Conservation (phyloP, 2,329 filamentous ascomycete species). For the Dactylellina parvicollis region DNA sequence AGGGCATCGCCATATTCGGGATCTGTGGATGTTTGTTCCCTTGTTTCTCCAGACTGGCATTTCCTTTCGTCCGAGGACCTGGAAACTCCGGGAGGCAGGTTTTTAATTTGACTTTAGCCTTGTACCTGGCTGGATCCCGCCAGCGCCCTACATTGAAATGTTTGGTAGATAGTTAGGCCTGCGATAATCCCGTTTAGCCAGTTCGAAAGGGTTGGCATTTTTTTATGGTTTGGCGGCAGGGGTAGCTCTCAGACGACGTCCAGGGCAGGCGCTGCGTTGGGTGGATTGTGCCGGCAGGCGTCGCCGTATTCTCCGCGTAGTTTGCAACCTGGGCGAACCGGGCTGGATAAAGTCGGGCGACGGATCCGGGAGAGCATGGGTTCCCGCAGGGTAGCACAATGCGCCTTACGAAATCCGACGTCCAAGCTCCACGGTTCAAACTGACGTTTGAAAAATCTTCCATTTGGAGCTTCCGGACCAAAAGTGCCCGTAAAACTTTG, state of each 20-base stretch:
- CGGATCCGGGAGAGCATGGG: background rate
- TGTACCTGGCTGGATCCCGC: too few species aligned
- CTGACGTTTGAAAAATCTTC: too few species aligned
- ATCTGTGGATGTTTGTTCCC: background rate
- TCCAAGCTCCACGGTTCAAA: too few species aligned
- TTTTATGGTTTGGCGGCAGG: background rate
- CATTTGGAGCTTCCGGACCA: too few species aligned
- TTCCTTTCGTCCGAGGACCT: background rate
- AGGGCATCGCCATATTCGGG: background rate
- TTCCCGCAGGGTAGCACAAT: background rate
- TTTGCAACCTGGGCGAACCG: too few species aligned
- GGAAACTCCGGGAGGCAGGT: too few species aligned
- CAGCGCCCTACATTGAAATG: too few species aligned
- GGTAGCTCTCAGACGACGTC: background rate
- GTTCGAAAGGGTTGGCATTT: background rate
- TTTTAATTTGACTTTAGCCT: too few species aligned
- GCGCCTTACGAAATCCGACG: background rate
- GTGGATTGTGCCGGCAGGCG: background rate
- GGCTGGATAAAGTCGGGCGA: constrained; percentile 33
- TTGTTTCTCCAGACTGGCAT: background rate
- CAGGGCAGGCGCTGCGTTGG: background rate
- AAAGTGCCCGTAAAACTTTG: too few species aligned
- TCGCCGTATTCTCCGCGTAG: constrained; percentile 36
- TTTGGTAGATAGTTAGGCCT: too few species aligned
- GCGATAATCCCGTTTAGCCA: constrained; percentile 37